Base-by-base conservation (phyloP, 2,329 filamentous ascomycete species). In the Sporothrix brunneoviolacea region DNA sequence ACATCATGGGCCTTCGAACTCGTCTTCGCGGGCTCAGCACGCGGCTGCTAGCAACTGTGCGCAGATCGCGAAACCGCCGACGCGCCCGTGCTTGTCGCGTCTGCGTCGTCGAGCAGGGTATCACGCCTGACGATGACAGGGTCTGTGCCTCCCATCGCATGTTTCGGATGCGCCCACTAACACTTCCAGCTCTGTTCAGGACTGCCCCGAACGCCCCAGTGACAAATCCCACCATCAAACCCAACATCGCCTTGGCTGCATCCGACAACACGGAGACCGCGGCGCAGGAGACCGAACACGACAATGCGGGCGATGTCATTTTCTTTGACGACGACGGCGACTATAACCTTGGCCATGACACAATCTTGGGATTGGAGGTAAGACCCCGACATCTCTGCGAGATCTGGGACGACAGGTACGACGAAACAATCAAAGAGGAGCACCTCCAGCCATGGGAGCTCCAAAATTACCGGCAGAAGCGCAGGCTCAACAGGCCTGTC, bases 91-190 rank as follows among this genome's bases (percentile, higher is more conserved):
- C 19, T 4, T 51, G 50, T 16, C 38, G 43, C 3, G 22, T 51
- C 5, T 51, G 50, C 12, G 45, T 18, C 8, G 42, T 21, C 9
- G 30, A 46, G 22, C 28, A 51, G 22, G 22, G 28, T 8, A 21
- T 39, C 12, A n/a, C 21, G 6, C 32, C 38, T 15, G 38, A 45
- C 22, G 42, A 46, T 28, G 15, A 36, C 4, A n/a, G 30, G 12
- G 38, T 38, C 22, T 48, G 2, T 41, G 32, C n/a, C 66, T 70
- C 39, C 3, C 47, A 52, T n/a, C 50, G 35, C 18, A 15, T 33
- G 1, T n/a, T 39, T 12, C 38, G 28, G 21, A 38, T 47, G n/a
- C n/a, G n/a, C n/a, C n/a, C 44, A 4, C 44, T 30, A 6, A 32
- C 35, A 18, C 44, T 39, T 4, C 44, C 19, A 16, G 33, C 32